Evolutionary conservation across 768 basidiomycete genomes (phyloP).

Genomic region (Agaricus blazei): DNA sequence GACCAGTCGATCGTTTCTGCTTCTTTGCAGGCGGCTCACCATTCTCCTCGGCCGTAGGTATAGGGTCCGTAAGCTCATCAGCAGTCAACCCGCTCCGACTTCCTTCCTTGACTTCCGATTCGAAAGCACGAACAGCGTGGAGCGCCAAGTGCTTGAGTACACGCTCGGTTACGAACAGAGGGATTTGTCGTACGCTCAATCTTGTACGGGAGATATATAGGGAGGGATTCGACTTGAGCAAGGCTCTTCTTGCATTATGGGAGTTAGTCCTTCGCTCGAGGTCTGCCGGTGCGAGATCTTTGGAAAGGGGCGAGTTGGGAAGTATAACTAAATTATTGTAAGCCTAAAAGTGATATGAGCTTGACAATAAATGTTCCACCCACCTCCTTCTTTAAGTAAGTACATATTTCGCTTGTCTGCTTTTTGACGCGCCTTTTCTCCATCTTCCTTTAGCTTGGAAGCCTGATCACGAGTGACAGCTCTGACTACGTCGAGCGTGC

Average conservation of each 20-base stretch:
- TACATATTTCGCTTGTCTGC: slow-evolving; percentile 96
- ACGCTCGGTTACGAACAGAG: slow-evolving; percentile 85
- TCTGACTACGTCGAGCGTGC: slow-evolving; percentile 84
- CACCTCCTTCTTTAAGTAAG: slow-evolving; percentile 93
- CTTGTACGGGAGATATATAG: slow-evolving; percentile 94
- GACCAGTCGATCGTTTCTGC: slow-evolving; percentile 20
- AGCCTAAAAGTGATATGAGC: not conserved
- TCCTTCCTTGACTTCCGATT: slow-evolving; percentile 67
- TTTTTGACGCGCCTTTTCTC: slow-evolving; percentile 80
- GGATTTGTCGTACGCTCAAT: slow-evolving; percentile 89
- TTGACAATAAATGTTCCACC: slow-evolving; percentile 18
- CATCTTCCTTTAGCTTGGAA: slow-evolving; percentile 80
- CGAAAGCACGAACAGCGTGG: slow-evolving; percentile 75
- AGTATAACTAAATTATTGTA: slow-evolving; percentile 63
- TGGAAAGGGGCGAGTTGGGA: slow-evolving; percentile 80
- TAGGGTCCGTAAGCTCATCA: slow-evolving; percentile 64
- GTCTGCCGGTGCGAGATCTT: slow-evolving; percentile 63
- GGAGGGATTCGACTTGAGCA: slow-evolving; percentile 89
- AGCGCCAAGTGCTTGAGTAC: slow-evolving; percentile 83
- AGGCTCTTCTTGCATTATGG: slow-evolving; percentile 76
- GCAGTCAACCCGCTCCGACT: slow-evolving; percentile 52
- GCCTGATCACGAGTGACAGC: slow-evolving; percentile 92
- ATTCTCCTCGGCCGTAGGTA: slow-evolving; percentile 19
- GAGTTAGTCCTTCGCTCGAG: slow-evolving; percentile 82
- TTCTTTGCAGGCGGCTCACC: slow-evolving; percentile 11